Evolutionary conservation across 441 rosid genomes (phyloP).

Genomic region (Biscutella laevigata): DNA sequence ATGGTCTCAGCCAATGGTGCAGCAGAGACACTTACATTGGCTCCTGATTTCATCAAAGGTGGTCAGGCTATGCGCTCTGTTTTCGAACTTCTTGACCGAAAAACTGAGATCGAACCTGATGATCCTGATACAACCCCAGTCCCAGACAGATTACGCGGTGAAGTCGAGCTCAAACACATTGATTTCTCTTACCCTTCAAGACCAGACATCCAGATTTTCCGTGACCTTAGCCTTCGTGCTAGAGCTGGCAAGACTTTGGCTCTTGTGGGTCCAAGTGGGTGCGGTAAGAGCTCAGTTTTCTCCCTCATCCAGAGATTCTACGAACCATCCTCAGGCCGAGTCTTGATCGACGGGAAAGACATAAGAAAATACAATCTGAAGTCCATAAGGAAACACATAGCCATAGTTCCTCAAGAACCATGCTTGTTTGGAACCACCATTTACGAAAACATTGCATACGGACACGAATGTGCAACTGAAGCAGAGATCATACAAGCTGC

Average conservation of each 20-base stretch:
- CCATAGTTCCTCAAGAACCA: conserved; percentile 93
- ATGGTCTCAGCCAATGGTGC: conserved; percentile 99
- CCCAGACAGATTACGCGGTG: conserved; percentile 86
- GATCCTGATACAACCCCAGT: conserved; percentile 76
- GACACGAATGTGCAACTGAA: conserved; percentile 74
- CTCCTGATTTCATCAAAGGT: conserved; percentile 98
- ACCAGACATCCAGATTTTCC: conserved; percentile 76
- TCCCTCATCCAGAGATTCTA: conserved; percentile 77
- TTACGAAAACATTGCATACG: conserved; percentile 89
- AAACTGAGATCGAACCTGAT: conserved; percentile 96
- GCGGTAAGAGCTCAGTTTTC: conserved; percentile 93
- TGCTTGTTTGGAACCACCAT: conserved; percentile 84
- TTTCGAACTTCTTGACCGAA: conserved; percentile 87
- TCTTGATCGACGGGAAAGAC: conserved; percentile 87
- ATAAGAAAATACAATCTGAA: conserved; percentile 87
- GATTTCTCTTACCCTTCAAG: conserved; percentile 98
- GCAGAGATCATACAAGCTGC: conserved; percentile 94
- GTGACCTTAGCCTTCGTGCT: conserved; percentile 78
- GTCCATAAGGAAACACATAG: conserved; percentile 80
- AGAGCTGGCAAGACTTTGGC: conserved; percentile 94
- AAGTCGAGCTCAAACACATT: conserved; percentile 88
- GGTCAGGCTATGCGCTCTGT: conserved; percentile 95
- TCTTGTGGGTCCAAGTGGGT: conserved; percentile 97
- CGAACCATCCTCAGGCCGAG: conserved; percentile 87
- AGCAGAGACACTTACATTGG: conserved; percentile 90